Evolutionary conservation across 2,329 filamentous ascomycete genomes (phyloP), one percentile per base, ranked within the genome.

Genomic region (Metarhizium sp.): DNA sequence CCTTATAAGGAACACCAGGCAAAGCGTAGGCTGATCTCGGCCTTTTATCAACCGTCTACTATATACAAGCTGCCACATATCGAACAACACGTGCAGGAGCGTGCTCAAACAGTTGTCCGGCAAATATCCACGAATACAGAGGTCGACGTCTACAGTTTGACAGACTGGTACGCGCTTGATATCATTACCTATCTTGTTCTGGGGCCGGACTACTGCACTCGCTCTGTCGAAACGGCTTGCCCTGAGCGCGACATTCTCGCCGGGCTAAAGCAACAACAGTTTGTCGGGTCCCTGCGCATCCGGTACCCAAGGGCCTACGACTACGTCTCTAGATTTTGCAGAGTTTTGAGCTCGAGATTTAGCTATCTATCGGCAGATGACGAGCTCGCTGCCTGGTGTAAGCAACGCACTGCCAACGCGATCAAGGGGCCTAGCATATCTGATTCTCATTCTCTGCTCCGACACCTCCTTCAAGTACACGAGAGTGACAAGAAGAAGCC

Each of bases 41-140:
- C 56, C 20, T 57, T 57, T 38, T 57, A 57, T 25, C 52, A 55
- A 29, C 48, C 56, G 4, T 42, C 56, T 4, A 53, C 36, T 49
- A 57, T 57, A 20, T 57, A 57, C 53, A 57, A 48, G n/a, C 10
- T 29, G 20, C 56, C 56, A 3, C 40, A 55, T 14, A 51, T 57
- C 34, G 56, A 55, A 36, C 16, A 49, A 20, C 53, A 55, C 36
- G 36, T 57, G 13, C 49, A 50, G 30, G 49, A 57, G 6, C 50
- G 56, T 18, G 38, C 25, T 18, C 43, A 30, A n/a, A 29, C 52
- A 3, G 30, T 57, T n/a, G 25, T 57, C 2, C 30, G 25, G 20
- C 43, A 53, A 29, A 40, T 55, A 7, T 29, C 43, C 4, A 6
- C 18, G 30, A 29, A 29, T n/a, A 25, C 50, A 51, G 52, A 48